Base-by-base conservation (phyloP, 768 basidiomycete species). In the Tulasnella sp. region DNA sequence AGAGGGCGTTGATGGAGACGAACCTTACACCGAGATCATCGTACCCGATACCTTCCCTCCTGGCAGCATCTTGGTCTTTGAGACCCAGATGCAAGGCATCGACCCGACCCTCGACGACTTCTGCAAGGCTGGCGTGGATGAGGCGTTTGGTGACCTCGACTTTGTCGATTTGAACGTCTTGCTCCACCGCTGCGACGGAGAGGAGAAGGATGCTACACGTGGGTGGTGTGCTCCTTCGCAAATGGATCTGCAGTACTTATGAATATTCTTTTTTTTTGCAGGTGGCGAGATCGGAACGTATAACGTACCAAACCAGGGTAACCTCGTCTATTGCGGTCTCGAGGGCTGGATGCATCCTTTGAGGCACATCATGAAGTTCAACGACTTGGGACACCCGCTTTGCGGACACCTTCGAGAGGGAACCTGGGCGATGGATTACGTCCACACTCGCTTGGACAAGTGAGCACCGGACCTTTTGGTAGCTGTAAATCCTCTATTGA, bases 261-360 rank as follows among this genome's bases (percentile, higher is more conserved):
- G 41, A 31, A 40, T 1, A 24, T 41, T 78, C 0, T 18, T 1
- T n/a, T n/a, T n/a, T 34, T 40, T 24, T 28, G 4, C 73, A 86
- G 88, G 86, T 3, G 95, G 95, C 0, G 90, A 92, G 81, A 92
- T 93, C 84, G 97, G 98, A 3, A 90, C 88, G 1, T 99, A 99
- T 85, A 89, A 93, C 73, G 87, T 99, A 46, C 94, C 97, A 6
- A 90, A 89, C 34, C 84, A 90, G 34, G 96, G 94, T 0, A 89
- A 90, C 80, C 87, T 96, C 85, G 91, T 90, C 16, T 99, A 98
- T 86, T 98, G 97, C 83, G 98, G 98, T 24, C 85, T 99, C 76
- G 96, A 99, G 84, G 98, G 98, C 1, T 99, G 97, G 96, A 98
- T 99, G 96, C 90, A 93, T 83, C 92, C 92, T 0, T 87, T 99